Conservation (phyloP, 2,329 filamentous ascomycete species). For the Sporothrix schenckii region DNA sequence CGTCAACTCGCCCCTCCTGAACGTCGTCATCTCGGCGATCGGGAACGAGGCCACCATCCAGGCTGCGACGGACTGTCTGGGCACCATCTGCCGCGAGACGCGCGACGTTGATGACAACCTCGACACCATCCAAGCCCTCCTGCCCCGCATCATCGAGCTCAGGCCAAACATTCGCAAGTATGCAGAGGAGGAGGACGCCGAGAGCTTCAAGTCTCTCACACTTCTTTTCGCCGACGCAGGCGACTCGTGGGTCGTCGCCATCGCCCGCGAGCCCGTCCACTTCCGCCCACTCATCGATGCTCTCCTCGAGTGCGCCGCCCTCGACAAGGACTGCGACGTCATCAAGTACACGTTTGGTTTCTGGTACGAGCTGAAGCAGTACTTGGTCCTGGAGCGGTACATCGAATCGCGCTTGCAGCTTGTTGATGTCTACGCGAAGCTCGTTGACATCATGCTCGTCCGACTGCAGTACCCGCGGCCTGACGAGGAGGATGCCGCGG, state of each 20-base stretch:
- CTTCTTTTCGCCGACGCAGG: constrained; percentile 90
- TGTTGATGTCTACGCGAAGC: constrained; percentile 79
- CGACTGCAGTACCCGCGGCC: constrained; percentile 85
- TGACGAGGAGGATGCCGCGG: constrained; percentile 68
- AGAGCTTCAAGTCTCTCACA: constrained; percentile 85
- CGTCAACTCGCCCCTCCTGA: constrained; percentile 81
- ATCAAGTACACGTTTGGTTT: constrained; percentile 94
- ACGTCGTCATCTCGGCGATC: constrained; percentile 77
- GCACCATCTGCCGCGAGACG: constrained; percentile 88
- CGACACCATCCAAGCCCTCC: constrained; percentile 76
- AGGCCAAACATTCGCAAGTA: constrained; percentile 74
- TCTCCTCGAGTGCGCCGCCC: constrained; percentile 85
- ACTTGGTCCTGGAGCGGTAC: constrained; percentile 87
- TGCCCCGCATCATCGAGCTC: constrained; percentile 77
- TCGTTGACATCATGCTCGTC: constrained; percentile 90
- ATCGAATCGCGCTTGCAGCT: constrained; percentile 76
- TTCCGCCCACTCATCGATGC: constrained; percentile 87
- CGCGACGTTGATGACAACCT: constrained; percentile 90
- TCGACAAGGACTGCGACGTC: constrained; percentile 86
- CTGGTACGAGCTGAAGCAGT: constrained; percentile 98
- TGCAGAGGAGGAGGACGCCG: constrained; percentile 78
- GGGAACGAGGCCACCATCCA: constrained; percentile 78
- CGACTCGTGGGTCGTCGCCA: constrained; percentile 90
- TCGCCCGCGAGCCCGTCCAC: constrained; percentile 78
- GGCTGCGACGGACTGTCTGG: constrained; percentile 88